Evolutionary conservation across 352 stramenopile species (phyloP).

Genomic region (Pythium scleroteichum): DNA sequence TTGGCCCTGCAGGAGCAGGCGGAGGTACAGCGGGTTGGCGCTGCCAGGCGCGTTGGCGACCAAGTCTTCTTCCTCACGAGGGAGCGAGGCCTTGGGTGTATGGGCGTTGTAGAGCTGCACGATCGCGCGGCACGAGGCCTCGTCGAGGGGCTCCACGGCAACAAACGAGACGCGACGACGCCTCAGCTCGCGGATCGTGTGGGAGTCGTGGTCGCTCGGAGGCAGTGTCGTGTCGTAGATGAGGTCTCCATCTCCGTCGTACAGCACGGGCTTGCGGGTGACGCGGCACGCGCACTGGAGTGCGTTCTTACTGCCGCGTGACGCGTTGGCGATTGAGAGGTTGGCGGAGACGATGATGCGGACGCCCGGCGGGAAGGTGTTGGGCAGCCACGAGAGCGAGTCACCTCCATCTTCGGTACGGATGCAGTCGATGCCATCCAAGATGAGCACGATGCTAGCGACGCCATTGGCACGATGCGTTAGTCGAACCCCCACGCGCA

Average conservation of each 20-base stretch:
- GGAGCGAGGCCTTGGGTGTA: conserved; percentile 12
- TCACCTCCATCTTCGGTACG: conserved; percentile 80
- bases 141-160: conserved; percentile 68
- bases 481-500: too few relatives aligned
- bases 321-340: conserved; percentile 14
- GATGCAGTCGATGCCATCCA: conserved; percentile 83
- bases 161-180: conserved; percentile 62
- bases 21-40: conserved; percentile 66
- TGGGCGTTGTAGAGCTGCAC: conserved; percentile 27
- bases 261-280: conserved; percentile 50
- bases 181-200: conserved; percentile 73
- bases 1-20: conserved; percentile 60
- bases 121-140: conserved; percentile 59
- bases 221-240: conserved; percentile 63
- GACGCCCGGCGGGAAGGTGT: conserved; percentile 61
- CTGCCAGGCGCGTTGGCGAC: conserved; percentile 55
- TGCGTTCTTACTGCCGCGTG: conserved; percentile 22
- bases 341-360: conserved; percentile 76
- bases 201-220: conserved; percentile 48
- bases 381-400: conserved; percentile 84
- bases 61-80: conserved; percentile 41
- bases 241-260: conserved; percentile 69
- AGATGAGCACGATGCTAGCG: conserved; percentile 69
- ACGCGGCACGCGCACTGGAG: conserved; percentile 45
- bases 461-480: too few relatives aligned